Evolutionary conservation across 2,329 filamentous ascomycete genomes (phyloP).

Genomic region (Penicillium sp.): DNA sequence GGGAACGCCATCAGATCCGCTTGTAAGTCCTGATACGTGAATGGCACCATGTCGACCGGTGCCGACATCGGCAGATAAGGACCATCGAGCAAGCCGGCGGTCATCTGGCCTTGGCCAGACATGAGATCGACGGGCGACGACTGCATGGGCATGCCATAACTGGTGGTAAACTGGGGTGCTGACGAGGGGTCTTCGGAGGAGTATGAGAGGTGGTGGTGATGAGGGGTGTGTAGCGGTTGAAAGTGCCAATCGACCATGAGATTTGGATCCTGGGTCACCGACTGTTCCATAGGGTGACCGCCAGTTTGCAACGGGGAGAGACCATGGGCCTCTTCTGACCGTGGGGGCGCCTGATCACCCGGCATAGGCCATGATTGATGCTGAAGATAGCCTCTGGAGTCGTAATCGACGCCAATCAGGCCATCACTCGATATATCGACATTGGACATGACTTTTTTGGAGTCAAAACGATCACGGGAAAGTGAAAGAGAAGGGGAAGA

Average conservation of each 20-base stretch:
- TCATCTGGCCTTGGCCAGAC: slow-evolving; percentile 63
- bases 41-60: slow-evolving; percentile 65
- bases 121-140: slow-evolving; percentile 54
- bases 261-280: slow-evolving; percentile 45
- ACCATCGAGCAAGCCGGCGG: slow-evolving; percentile 62
- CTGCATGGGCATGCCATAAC: slow-evolving; percentile 53
- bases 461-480: slow-evolving; percentile 34
- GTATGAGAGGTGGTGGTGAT: slow-evolving; percentile 40
- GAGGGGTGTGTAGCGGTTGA: slow-evolving; percentile 40
- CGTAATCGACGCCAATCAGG: slow-evolving; percentile 50
- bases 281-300: slow-evolving; percentile 46
- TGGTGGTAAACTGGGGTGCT: slow-evolving; percentile 54
- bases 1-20: slow-evolving; percentile 62
- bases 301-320: slow-evolving; percentile 46
- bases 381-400: slow-evolving; percentile 48
- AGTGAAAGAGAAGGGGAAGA: slow-evolving; percentile 29
- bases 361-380: slow-evolving; percentile 44
- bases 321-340: slow-evolving; percentile 41
- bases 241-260: slow-evolving; percentile 50
- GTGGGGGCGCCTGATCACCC: slow-evolving; percentile 42
- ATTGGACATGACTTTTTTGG: slow-evolving; percentile 43
- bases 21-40: slow-evolving; percentile 77
- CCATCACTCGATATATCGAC: slow-evolving; percentile 47
- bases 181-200: slow-evolving; percentile 54
- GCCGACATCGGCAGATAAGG: slow-evolving; percentile 58